phyloP scores from a whole-genome alignment of 2,329 filamentous ascomycete genomes.

The Calonectria multiphialidica region DNA sequence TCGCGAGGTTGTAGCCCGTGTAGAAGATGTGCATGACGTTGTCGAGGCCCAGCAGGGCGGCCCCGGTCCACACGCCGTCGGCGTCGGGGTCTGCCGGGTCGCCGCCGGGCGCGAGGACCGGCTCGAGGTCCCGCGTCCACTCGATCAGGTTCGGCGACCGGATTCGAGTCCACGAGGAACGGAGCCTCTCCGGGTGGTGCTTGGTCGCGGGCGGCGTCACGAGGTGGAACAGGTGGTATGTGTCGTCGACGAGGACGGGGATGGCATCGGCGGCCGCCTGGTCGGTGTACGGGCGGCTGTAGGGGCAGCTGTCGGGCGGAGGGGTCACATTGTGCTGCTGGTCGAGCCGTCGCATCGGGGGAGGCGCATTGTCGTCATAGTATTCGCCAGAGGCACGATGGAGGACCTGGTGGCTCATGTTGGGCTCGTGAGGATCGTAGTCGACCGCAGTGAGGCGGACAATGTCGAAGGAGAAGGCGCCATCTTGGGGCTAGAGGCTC shows the following conservation, averaged over 20 bases:
- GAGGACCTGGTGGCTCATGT: not conserved
- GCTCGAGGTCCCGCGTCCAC: conserved; percentile 45
- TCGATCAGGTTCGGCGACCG: conserved; percentile 45
- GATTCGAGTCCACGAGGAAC: conserved; percentile 48
- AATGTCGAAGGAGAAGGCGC: not conserved
- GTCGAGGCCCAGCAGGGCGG: conserved; percentile 47
- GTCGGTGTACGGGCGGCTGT: conserved; percentile 42
- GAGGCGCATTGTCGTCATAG: not conserved
- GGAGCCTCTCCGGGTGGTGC: conserved; percentile 49
- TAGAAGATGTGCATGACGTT: conserved; percentile 51
- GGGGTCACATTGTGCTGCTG: conserved; percentile 38
- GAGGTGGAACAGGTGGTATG: conserved; percentile 53
- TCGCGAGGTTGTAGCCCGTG: conserved; percentile 49
- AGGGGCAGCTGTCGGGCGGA: conserved; percentile 42
- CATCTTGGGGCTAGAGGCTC: not conserved
- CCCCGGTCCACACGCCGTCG: conserved; percentile 51
- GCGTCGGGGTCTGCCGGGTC: conserved; percentile 41
- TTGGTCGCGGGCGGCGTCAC: conserved; percentile 46
- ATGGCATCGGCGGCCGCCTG: conserved; percentile 52
- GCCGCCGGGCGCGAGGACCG: conserved; percentile 39
- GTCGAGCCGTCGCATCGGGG: not conserved
- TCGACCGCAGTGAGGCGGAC: not conserved
- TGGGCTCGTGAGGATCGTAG: not conserved
- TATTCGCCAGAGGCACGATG: not conserved
- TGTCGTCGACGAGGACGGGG: conserved; percentile 49